Conservation (phyloP, 2,329 filamentous ascomycete genomes). For the Cladobotryum protrusum region DNA sequence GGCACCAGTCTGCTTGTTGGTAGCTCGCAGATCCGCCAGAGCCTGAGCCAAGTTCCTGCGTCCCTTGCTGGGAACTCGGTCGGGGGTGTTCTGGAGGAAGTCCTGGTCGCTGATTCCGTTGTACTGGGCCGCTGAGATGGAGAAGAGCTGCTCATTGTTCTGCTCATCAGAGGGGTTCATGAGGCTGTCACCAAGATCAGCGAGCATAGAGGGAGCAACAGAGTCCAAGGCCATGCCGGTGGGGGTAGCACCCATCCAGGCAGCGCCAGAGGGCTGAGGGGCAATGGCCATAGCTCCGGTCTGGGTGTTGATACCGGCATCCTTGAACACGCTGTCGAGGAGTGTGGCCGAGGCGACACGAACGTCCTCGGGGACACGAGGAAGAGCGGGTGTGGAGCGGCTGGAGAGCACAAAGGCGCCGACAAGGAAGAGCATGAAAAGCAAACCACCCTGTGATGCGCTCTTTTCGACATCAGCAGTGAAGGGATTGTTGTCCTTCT, state of each 20-base stretch:
- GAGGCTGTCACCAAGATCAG: conserved; percentile 61
- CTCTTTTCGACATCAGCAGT: conserved; percentile 50
- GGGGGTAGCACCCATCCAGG: conserved; percentile 38
- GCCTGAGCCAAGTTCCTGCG: conserved; percentile 75
- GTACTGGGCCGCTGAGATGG: conserved; percentile 80
- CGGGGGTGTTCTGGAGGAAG: conserved; percentile 55
- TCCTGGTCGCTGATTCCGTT: conserved; percentile 65
- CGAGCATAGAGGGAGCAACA: conserved; percentile 54
- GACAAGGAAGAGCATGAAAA: conserved; percentile 94
- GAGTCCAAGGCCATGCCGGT: conserved; percentile 32
- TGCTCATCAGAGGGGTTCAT: conserved; percentile 76
- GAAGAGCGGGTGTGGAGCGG: conserved; percentile 64
- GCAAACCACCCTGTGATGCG: conserved; percentile 70
- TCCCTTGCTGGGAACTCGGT: conserved; percentile 52
- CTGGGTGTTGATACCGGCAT: conserved; percentile 55
- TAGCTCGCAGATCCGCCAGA: conserved; percentile 68
- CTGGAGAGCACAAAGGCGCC: conserved; percentile 94
- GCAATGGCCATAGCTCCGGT: conserved; percentile 40
- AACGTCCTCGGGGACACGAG: conserved; percentile 73
- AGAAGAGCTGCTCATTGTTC: conserved; percentile 81
- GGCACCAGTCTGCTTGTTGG: conserved; percentile 59
- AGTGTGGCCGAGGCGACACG: conserved; percentile 71
- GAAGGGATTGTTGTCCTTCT: conserved; percentile 38
- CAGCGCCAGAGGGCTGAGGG: conserved; percentile 46
- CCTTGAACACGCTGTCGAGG: conserved; percentile 75